Evolutionary conservation across 805 yeast species (phyloP), one percentile per base, ranked within the genome.

Genomic region (Grigorovia transvaalensis): DNA sequence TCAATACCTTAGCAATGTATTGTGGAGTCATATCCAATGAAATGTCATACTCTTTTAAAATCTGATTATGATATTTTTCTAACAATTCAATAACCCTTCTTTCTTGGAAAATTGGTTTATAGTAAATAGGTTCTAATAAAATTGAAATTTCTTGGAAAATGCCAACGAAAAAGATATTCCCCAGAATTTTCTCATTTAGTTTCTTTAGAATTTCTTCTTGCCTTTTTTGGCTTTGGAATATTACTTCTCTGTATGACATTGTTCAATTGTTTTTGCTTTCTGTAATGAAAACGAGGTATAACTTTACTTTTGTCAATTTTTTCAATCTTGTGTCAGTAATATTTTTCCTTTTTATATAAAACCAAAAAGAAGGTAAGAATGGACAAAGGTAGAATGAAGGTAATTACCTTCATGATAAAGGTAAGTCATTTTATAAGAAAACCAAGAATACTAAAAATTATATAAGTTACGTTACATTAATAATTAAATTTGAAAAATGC

Each of bases 21-120:
- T 56, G 57, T 7, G 60, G 55, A 27, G 59, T 60, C 35, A 55
- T 54, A 18, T 50, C 50, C 30, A 58, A 9, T 15, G 42, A 19
- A 18, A 46, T 46, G 17, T 46, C 17, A 52, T 48, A 11, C 9
- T 15, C 30, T 29, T 49, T n/a, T 3, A 35, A 46, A 9, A 46
- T 20, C 33, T 46, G 17, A 30, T 29, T 18, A 19, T 7, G 4
- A 42, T 18, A 42, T 18, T 42, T 19, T 13, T 42, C 23, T 42
- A 18, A 18, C 9, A 42, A 17, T 8, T 42, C 23, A 17, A 42
- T 17, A 19, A 42, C 9, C 8, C 18, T 19, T 18, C 15, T 42
- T 7, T 18, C 13, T 42, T 42, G 44, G 44, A 42, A 42, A 9
- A 19, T 18, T 42, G 15, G 6, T 15, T 42, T 18, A 19, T 42